phyloP scores from a whole-genome alignment of 345 rosid genomes.

The Camelina neglecta region DNA sequence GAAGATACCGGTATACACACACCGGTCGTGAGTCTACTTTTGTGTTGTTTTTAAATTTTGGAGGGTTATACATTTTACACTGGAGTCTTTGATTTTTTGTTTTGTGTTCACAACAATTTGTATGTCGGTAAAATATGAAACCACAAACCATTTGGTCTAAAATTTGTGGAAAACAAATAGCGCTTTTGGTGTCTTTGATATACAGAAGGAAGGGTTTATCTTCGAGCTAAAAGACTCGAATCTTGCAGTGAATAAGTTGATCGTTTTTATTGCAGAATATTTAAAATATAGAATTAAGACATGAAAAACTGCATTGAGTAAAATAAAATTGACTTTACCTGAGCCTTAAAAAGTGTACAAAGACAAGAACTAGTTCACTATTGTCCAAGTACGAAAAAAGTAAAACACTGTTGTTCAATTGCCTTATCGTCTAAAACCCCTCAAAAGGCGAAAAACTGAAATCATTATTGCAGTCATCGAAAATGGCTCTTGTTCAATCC shows the following conservation, averaged over 20 bases:
- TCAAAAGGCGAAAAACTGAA: conserved; percentile 1
- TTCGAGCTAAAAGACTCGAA: neutral
- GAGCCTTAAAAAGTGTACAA: neutral
- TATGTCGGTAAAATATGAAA: conserved; percentile 24
- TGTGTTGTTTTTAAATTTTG: conserved; percentile 24
- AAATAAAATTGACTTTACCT: neutral
- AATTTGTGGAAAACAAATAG: conserved; percentile 9
- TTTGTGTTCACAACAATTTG: conserved; percentile 31
- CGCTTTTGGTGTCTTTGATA: neutral
- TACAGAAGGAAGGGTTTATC: neutral
- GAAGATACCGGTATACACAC: neutral
- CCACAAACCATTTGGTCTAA: conserved; percentile 14
- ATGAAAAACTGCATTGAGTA: neutral
- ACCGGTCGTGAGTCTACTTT: conserved; percentile 17
- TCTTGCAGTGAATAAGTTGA: neutral
- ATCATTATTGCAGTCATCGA: conserved; percentile 1
- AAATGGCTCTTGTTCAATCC: conserved; percentile 66
- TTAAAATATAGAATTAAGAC: neutral
- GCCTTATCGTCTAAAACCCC: conserved; percentile 41
- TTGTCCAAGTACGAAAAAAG: neutral
- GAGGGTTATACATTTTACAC: conserved; percentile 2
- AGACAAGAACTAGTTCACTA: neutral
- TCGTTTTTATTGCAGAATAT: neutral
- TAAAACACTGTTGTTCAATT: neutral
- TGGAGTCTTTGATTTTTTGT: neutral